Base-by-base conservation (phyloP, 352 stramenopile species). In the Phytophthora fragariaefolia region DNA sequence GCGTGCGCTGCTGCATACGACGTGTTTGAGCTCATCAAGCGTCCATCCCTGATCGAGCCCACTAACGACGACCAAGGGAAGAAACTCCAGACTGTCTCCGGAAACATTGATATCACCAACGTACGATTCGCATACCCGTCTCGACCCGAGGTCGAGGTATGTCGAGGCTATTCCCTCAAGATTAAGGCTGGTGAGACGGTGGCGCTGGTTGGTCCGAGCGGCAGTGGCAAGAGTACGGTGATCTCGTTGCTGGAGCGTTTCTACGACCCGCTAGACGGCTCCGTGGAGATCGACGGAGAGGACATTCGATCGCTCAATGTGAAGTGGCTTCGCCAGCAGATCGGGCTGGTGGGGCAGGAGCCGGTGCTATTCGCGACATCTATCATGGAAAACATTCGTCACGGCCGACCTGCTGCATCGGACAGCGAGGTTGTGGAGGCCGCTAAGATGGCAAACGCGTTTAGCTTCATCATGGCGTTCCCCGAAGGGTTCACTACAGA, bases 341-440 rank as follows among this genome's bases (percentile, higher is more conserved):
- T 99, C 59, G 90, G 88, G 13, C 74, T 97, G 46, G 95, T 99
- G 9, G 71, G 75, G 2, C 96, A 99, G 62, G 94, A 98, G 49
- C 73, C 57, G 12, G 63, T 65, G 43, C 23, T 73, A 45, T 66
- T 96, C 23, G 97, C 98, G 63, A 74, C 71, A 55, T 83, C 73
- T 13, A 88, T 87, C 52, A 61, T 81, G 28, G 86, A 87, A 61
- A 95, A 96, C 46, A 92, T 97, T 38, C 74, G 74, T 2, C 83
- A 97, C 65, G 91, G 90, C 6, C 34, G 47, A 20, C 57, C 55
- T 20, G 26, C 12, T 13, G 54, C 69, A 17, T 73, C 58, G 13
- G 58, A 73, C 23, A 83, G 90, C 7, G 83, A 97, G 38, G 82
- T 98, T 4, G 8, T 79, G 18, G 66, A 80, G 13, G 76, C 76